phyloP scores from a whole-genome alignment of 1,139 yeast species.

The Arxiozyma bovina region DNA sequence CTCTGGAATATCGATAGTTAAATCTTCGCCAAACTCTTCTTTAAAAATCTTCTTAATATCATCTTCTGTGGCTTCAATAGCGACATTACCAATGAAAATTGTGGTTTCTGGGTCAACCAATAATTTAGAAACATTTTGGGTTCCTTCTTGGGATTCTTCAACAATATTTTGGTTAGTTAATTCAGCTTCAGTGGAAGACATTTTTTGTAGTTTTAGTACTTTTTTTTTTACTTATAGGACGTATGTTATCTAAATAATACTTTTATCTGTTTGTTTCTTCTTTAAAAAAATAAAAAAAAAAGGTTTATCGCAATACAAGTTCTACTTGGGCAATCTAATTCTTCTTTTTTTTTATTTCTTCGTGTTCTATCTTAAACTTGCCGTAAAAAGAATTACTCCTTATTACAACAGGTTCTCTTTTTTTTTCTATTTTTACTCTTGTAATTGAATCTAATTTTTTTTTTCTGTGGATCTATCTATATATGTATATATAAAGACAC shows the following conservation, averaged over 20 bases:
- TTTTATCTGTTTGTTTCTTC: neutral
- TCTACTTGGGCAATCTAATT: neutral
- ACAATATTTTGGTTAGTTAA: neutral
- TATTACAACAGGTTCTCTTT: no score
- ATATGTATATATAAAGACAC: no score
- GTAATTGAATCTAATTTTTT: neutral
- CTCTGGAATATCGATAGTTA: slow-evolving; percentile 26
- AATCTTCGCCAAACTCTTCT: slow-evolving; percentile 22
- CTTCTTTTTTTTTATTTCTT: no score
- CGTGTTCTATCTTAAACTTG: neutral
- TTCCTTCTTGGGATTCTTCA: slow-evolving; percentile 4
- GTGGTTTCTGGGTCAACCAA: slow-evolving; percentile 29
- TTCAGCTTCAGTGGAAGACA: slow-evolving; percentile 2
- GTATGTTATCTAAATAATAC: neutral
- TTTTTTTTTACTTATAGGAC: neutral
- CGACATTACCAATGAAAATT: slow-evolving; percentile 29
- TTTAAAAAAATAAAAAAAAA: no score
- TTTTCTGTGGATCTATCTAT: no score
- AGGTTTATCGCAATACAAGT: no score
- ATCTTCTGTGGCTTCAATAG: slow-evolving; percentile 25
- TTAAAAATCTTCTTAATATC: slow-evolving; percentile 24
- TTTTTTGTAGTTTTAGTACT: neutral
- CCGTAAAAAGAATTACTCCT: neutral
- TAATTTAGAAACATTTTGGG: slow-evolving; percentile 7
- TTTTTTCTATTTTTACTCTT: no score